These are phyloP conservation scores for Hortiboletus flavorubellus DNA, from an alignment of 768 basidiomycete genomes.

Conservation along the genomic window DNA sequence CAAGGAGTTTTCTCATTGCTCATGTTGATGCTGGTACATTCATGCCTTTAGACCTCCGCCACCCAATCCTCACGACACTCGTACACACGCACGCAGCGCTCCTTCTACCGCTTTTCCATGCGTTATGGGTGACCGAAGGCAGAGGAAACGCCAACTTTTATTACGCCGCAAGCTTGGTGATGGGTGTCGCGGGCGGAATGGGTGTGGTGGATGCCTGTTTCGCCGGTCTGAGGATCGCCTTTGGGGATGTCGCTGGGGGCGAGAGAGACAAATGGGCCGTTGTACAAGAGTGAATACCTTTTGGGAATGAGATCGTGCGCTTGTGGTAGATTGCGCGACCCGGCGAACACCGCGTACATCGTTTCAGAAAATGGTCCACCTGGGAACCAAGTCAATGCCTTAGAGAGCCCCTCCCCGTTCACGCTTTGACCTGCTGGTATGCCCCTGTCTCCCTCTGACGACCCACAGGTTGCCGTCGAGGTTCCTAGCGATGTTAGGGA, in stretches of 20 bases:
- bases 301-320: too few species aligned
- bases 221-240: conserved; percentile 76
- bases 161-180: conserved; percentile 93
- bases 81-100: conserved; percentile 81
- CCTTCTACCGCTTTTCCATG: conserved; percentile 87
- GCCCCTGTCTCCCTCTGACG: neutral
- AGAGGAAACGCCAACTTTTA: conserved; percentile 98
- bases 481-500: conserved; percentile 6
- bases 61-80: conserved; percentile 79
- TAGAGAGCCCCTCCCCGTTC: too few species aligned
- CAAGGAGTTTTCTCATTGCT: neutral
- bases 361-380: too few species aligned
- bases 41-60: conserved; percentile 61
- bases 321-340: too few species aligned
- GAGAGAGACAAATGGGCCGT: conserved; percentile 29
- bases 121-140: conserved; percentile 87
- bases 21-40: neutral
- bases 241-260: conserved; percentile 51
- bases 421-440: neutral
- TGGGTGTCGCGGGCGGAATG: conserved; percentile 84
- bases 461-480: neutral
- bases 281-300: conserved; percentile 21
- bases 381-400: too few species aligned
- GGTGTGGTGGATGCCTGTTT: conserved; percentile 78
- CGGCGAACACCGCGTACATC: too few species aligned